Base-by-base conservation (phyloP, 179 eudicot species). In the Heliamphora pulchella region DNA sequence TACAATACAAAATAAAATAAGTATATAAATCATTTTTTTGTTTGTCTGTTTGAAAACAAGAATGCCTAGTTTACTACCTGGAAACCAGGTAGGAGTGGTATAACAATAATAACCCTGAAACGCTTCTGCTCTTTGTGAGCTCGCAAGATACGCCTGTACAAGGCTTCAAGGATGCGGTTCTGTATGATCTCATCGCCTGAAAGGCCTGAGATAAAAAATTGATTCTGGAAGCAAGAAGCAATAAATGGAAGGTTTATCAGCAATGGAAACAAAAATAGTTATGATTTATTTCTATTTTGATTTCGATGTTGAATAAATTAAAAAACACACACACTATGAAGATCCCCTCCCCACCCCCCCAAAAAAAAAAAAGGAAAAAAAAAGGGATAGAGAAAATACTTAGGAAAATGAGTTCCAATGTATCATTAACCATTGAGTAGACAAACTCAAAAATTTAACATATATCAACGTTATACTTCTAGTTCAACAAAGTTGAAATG, bases 131-230 rank as follows among this genome's bases (percentile, higher is more conserved):
- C 99, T 80, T 91, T 87, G 80, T 85, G 84, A 78, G 99, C 98
- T 82, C 89, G 91, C 85, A 92, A 81, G 71, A 96, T 94, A 77
- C 99, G 97, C 84, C 87, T 86, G 83, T 94, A 88, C 76, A 96
- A 79, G 69, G 98, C 87, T 79, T 96, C 96, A 73, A 94, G 85
- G 66, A 96, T 92, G 77, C 99, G 96, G 76, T 96, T 94, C 75
- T 86, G 91, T 83, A 95, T 95, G 64, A 83, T 87, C 69, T 91
- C 98, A 84, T 96, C 98, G 78, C 94, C 97, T 69, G 93, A 86
- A 80, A 96, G 97, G 54, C 99, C 99, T 81, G 99, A 96, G 75
- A 96, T 96, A 89, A 96, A 96, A 88, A 96, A 94, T 80, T 96
- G 99, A 82, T 96, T 96, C 99, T 96, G 93, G 80, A 84, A 83